These are phyloP conservation scores for Dioscorea dumetorum DNA, from an alignment of 106 monocot species.

Conservation along the genomic window DNA sequence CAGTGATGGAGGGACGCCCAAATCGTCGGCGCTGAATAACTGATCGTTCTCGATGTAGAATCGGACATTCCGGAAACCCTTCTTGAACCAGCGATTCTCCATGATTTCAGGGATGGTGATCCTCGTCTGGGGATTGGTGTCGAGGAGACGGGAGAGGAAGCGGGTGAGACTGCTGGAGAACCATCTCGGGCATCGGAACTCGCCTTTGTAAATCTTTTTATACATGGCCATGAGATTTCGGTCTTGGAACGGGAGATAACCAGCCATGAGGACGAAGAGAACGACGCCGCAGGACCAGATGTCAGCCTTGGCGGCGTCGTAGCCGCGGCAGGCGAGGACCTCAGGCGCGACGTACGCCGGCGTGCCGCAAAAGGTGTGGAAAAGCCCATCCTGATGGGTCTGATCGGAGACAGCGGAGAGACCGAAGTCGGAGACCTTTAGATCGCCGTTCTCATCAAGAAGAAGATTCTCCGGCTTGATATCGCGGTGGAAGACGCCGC, in stretches of 20 bases:
- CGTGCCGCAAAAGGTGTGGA: conserved; percentile 64
- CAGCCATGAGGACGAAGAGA: conserved; percentile 32
- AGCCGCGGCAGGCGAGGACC: conserved; percentile 22
- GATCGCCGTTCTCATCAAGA: conserved; percentile 52
- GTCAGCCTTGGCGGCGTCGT: conserved; percentile 31
- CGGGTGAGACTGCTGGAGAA: conserved; percentile 19
- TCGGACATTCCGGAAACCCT: conserved; percentile 17
- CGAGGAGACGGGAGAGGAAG: conserved; percentile 21
- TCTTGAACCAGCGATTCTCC: conserved; percentile 36
- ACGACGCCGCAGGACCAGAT: conserved; percentile 40
- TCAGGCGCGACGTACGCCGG: conserved; percentile 57
- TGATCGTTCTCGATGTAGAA: conserved; percentile 22
- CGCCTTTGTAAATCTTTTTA: conserved; percentile 31
- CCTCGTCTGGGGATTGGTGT: conserved; percentile 28
- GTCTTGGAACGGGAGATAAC: conserved; percentile 29
- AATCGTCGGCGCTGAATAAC: conserved; percentile 7
- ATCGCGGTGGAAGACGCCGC: conserved; percentile 79
- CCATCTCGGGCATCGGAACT: conserved; percentile 32
- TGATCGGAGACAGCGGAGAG: conserved; percentile 59
- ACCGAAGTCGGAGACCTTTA: conserved; percentile 88
- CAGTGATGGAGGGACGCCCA: not conserved
- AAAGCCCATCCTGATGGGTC: conserved; percentile 44
- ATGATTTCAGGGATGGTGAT: conserved; percentile 40
- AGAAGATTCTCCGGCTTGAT: conserved; percentile 85
- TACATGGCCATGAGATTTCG: conserved; percentile 32